Conservation (phyloP, 2,329 filamentous ascomycete genomes). For the Aspergillus luchuensis region DNA sequence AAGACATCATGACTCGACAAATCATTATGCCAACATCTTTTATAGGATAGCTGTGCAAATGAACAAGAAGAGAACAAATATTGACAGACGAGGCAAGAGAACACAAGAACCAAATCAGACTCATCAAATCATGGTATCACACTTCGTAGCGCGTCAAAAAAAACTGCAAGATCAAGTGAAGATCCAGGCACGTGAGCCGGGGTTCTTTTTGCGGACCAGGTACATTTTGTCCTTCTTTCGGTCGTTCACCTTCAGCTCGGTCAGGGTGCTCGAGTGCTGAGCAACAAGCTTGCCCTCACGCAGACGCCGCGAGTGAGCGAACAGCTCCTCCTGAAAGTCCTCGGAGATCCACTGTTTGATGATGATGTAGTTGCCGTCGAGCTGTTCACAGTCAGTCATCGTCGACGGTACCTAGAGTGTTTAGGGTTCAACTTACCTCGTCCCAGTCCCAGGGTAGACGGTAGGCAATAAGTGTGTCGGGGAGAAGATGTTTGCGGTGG, state of each 20-base stretch:
- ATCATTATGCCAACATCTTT: conserved; percentile 9
- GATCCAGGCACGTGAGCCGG: conserved; percentile 35
- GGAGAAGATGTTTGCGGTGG: conserved; percentile 49
- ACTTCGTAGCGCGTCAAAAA: not conserved
- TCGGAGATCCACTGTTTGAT: conserved; percentile 74
- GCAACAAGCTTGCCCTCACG: conserved; percentile 55
- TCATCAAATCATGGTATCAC: conserved; percentile 7
- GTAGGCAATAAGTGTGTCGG: conserved; percentile 51
- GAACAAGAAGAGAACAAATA: not conserved
- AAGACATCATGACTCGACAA: conserved; percentile 5
- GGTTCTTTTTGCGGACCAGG: conserved; percentile 50
- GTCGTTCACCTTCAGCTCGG: conserved; percentile 47
- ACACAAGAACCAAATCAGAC: not conserved
- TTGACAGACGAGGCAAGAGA: not conserved
- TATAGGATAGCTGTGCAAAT: not conserved
- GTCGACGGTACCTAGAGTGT: too few species aligned
- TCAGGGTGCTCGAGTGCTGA: conserved; percentile 39
- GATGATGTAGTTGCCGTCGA: conserved; percentile 68
- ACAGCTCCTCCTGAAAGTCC: conserved; percentile 70
- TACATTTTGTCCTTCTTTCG: conserved; percentile 48
- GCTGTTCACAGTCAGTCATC: conserved; percentile 27
- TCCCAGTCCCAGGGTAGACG: conserved; percentile 51
- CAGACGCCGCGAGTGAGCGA: conserved; percentile 68
- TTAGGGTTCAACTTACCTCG: conserved; percentile 37
- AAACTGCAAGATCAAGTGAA: conserved; percentile 30